Base-by-base conservation (phyloP, 2,329 filamentous ascomycete genomes). In the Fusarium paranaense region DNA sequence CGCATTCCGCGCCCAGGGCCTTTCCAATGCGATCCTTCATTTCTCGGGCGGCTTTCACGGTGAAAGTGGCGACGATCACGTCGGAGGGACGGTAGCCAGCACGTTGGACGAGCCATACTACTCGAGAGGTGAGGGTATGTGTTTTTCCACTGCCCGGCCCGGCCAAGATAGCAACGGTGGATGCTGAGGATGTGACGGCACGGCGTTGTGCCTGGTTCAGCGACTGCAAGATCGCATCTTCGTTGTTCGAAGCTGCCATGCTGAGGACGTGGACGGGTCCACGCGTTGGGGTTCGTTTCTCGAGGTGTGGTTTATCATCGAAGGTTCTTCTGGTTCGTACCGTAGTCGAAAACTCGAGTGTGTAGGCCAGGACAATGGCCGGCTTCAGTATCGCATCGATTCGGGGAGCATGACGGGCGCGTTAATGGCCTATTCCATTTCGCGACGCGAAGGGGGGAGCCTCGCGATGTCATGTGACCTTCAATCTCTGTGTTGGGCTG, bases 51-150 rank as follows among this genome's bases (percentile, higher is more conserved):
- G 97, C 95, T 82, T 98, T 98, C 81, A 98, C 95, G 2, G 97
- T 99, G 80, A 99, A 99, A 0, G 96, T 98, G 71, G 96, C 97
- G 69, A 98, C 96, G 69, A 99, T 92, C 78, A 98, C 91, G 84
- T 98, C 95, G 85, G 93, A 91, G 78, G 96, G 96, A 66, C 90
- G 89, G 76, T 94, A 90, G 47, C 92, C 90, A 76, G 90, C 85
- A 77, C 93, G 87, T 60, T 92, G 90, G 63, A 98, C 89, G 33
- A 98, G 90, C 87, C 96, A 97, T 77, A 95, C 95, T 67, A 98
- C 95, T 71, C 97, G 93, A 52, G 95, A 94, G 0, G 95, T 98
- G 63, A 99, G 87, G 1, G 97, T 98, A 82, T 98, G 97, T 16
- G 96, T 99, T 84, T 99, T 98, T 22, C 97, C 96, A 70, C 90